phyloP scores from a whole-genome alignment of 2,329 filamentous ascomycete species.

The Tolypocladium cylindrosporum region DNA sequence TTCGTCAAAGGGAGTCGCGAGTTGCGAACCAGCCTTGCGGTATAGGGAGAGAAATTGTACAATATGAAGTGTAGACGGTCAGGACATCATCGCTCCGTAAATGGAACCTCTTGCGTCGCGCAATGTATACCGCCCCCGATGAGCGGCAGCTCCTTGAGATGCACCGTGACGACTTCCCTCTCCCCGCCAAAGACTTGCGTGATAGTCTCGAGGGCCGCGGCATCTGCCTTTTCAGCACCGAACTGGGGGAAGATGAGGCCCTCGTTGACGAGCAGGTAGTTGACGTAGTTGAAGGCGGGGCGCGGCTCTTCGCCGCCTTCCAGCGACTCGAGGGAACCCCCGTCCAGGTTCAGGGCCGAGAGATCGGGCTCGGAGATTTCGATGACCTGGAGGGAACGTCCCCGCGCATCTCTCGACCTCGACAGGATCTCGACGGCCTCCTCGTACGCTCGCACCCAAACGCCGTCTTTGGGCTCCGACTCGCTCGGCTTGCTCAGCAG shows the following conservation, averaged over 20 bases:
- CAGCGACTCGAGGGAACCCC: not conserved
- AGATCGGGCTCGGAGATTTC: constrained; percentile 14
- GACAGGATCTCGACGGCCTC: constrained; percentile 11
- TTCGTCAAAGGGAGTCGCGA: not conserved
- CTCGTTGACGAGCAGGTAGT: constrained; percentile 17
- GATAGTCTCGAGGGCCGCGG: constrained; percentile 9
- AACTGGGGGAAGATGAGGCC: constrained; percentile 18
- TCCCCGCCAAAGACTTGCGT: constrained; percentile 1
- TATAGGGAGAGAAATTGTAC: not conserved
- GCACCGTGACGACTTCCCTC: constrained; percentile 9
- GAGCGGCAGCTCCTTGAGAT: constrained; percentile 8
- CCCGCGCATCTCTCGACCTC: constrained; percentile 9
- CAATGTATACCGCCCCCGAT: constrained; percentile 18
- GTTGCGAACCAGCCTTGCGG: not conserved
- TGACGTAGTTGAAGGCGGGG: constrained; percentile 13
- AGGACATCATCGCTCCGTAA: not conserved
- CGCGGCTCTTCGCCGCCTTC: constrained; percentile 1
- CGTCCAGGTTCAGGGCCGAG: not conserved
- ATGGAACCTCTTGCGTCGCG: constrained; percentile 15
- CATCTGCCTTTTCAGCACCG: constrained; percentile 12
- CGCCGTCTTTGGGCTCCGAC: not conserved
- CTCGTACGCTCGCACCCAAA: constrained; percentile 10
- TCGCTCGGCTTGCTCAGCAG: constrained; percentile 11
- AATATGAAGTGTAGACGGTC: not conserved
- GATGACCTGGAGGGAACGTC: constrained; percentile 10